Evolutionary conservation across 768 basidiomycete genomes (phyloP).

Genomic region (Rossbeevera mucosa): DNA sequence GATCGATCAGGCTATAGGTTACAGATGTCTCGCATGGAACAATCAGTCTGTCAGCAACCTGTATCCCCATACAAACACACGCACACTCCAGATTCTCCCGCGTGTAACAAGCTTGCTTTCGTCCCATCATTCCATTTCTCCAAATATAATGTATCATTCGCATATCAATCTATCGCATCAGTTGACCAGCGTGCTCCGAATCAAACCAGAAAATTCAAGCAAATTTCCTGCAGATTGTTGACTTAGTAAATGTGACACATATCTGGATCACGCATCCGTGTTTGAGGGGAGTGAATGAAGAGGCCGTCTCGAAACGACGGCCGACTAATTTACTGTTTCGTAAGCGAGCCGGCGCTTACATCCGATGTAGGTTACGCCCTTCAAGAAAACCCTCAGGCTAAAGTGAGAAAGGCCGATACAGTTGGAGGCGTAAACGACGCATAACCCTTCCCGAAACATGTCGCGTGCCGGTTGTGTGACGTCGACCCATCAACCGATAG

Average conservation of each 20-base stretch:
- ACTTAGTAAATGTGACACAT: neutral
- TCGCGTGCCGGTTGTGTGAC: neutral
- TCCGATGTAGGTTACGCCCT: neutral
- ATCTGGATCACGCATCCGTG: neutral
- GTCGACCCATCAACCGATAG: neutral
- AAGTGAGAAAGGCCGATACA: neutral
- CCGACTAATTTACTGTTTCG: too few relatives aligned
- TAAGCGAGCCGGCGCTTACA: neutral
- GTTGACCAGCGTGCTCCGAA: neutral
- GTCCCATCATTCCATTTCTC: neutral
- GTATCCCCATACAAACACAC: neutral
- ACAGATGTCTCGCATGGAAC: neutral
- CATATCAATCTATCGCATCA: neutral
- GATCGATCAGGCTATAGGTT: neutral
- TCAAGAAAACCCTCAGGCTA: neutral
- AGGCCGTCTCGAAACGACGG: neutral
- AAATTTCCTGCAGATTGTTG: neutral
- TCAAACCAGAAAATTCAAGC: neutral
- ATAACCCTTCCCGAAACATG: neutral
- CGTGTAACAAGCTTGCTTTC: neutral
- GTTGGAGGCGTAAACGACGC: neutral
- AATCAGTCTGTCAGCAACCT: neutral
- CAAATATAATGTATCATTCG: neutral
- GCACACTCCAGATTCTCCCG: neutral
- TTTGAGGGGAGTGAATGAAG: neutral